Evolutionary conservation across 1,139 yeast genomes (phyloP), one percentile per base, ranked within the genome.

Genomic region (Geotrichum australiense): DNA sequence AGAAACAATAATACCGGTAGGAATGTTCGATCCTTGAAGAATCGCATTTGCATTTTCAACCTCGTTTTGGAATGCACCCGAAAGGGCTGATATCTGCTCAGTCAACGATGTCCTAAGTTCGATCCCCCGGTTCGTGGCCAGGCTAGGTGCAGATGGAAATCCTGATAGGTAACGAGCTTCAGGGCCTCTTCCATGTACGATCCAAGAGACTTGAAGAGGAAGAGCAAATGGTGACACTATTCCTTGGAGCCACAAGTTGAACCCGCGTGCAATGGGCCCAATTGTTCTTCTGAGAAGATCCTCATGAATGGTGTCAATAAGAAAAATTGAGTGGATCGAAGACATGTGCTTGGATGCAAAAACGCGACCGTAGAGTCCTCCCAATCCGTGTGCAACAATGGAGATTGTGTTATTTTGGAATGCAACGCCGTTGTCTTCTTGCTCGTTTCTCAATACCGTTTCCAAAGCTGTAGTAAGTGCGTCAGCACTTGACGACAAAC

Each of bases 221-320:
- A 71, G 61, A 0, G 86, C 86, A 28, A 82, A 58, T 0, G 93
- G 84, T 0, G 89, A 73, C 33, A 75, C 57, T 3, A 83, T 51
- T 0, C 94, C 95, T 35, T 70, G 64, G 37, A 78, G 50, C 82
- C 89, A 83, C 25, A 79, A 63, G 48, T 68, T 70, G 52, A 83
- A 68, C 0, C 91, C 93, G 16, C 70, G 68, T 49, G 53, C 61
- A 7, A 59, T 44, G 1, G 61, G 43, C 2, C 46, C 50, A 12
- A 58, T 52, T 3, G 47, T 45, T 20, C 69, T 62, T 41, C 69
- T 66, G 40, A 83, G 66, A 43, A 80, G 62, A 50, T 82, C 85
- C 47, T 80, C 85, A 52, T 82, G 84, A 78, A 87, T 79, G 18
- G 84, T 70, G 51, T 86, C 95, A 12, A 86, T 80, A 28, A 84